Evolutionary conservation across 345 rosid species (phyloP).

Genomic region (Hibiscus mutabilis): DNA sequence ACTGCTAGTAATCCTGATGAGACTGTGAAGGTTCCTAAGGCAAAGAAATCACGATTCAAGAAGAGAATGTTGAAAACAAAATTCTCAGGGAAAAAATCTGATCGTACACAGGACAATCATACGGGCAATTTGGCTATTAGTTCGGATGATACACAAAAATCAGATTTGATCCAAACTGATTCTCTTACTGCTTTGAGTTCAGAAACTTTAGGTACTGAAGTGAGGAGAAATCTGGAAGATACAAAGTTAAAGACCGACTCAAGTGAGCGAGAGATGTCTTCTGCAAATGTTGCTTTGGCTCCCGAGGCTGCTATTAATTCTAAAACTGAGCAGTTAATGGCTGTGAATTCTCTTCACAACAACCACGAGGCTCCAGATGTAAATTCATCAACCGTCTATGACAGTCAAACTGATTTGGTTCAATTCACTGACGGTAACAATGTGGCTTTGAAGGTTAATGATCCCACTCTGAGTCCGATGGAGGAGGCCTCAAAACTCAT

Average conservation of each 20-base stretch:
- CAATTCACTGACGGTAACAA: conserved; percentile 9
- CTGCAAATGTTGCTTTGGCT: conserved; percentile 6
- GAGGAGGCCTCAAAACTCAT: conserved; percentile 19
- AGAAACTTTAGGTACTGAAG: conserved; percentile 1
- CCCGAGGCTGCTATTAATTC: conserved; percentile 15
- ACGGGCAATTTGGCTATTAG: background rate
- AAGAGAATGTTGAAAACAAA: conserved; percentile 41
- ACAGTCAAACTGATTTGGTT: conserved; percentile 1
- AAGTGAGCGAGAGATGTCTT: conserved; percentile 13
- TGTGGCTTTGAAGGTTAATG: conserved; percentile 9
- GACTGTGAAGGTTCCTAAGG: conserved; percentile 36
- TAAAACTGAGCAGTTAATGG: conserved; percentile 8
- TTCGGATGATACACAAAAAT: background rate
- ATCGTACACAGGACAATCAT: conserved; percentile 13
- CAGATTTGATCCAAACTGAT: conserved; percentile 13
- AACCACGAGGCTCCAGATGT: conserved; percentile 9
- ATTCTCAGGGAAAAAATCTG: conserved; percentile 1
- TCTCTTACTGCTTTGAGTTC: conserved; percentile 4
- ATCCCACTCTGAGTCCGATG: conserved; percentile 10
- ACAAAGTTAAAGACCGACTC: background rate
- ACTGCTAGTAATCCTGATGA: conserved; percentile 25
- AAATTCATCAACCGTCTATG: conserved; percentile 5
- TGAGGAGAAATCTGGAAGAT: conserved; percentile 6
- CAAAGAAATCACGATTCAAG: conserved; percentile 50
- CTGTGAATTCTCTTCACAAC: conserved; percentile 13